A percentile compares a stretch with the other conserved stretches of the same genome.
These are phyloP conservation scores for Pichia sp. DNA, from an alignment of 1,139 yeast species.

Conservation along the genomic window DNA sequence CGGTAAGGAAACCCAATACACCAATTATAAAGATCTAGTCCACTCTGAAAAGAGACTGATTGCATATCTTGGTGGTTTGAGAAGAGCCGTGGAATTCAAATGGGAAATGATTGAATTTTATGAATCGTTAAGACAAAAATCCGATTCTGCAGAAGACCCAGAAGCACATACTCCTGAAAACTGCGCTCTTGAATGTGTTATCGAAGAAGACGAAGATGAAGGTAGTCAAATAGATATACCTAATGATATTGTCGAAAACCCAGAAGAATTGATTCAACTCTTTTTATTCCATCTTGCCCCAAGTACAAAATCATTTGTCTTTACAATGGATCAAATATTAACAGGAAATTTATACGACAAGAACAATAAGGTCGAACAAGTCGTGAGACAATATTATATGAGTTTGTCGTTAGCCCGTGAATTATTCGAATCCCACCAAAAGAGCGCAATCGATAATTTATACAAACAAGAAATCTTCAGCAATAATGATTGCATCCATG, in stretches of 20 bases:
- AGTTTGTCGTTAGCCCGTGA: conserved; percentile 54
- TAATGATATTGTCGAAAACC: conserved; percentile 34
- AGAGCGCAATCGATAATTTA: conserved; percentile 52
- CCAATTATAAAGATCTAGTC: conserved; percentile 45
- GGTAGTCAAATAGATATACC: neutral
- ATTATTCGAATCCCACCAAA: conserved; percentile 57
- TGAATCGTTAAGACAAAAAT: conserved; percentile 1
- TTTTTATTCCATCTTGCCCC: conserved; percentile 73
- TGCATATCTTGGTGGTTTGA: conserved; percentile 64
- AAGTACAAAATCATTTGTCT: conserved; percentile 64
- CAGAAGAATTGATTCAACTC: conserved; percentile 57
- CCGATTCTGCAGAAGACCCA: neutral
- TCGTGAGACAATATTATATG: conserved; percentile 43
- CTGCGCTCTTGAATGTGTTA: neutral
- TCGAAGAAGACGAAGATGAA: neutral
- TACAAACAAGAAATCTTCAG: conserved; percentile 60
- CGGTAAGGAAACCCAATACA: conserved; percentile 58
- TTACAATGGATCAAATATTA: conserved; percentile 62
- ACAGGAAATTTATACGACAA: conserved; percentile 57
- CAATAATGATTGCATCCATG: conserved; percentile 37
- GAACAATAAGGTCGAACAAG: conserved; percentile 35
- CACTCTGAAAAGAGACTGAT: conserved; percentile 51
- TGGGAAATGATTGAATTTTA: conserved; percentile 42
- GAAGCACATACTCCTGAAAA: too few species aligned
- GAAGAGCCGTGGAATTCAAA: conserved; percentile 68